phyloP scores from a whole-genome alignment of 2,329 filamentous ascomycete species.

The Exophiala aquamarina region DNA sequence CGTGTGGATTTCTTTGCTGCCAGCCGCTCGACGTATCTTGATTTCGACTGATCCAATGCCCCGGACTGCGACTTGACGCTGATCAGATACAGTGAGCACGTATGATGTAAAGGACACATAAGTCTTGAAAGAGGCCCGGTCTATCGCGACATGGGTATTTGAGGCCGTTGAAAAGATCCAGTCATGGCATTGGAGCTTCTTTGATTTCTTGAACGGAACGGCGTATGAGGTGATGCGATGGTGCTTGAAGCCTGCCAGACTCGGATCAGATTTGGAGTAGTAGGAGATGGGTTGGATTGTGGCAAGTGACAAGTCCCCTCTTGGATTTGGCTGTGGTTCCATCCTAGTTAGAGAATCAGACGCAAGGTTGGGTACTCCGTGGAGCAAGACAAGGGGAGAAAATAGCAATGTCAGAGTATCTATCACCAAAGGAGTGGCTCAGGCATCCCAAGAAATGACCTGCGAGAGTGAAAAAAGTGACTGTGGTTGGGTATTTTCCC shows the following conservation, averaged over 20 bases:
- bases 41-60: constrained; percentile 37
- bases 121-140: constrained; percentile 32
- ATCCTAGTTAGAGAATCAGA: neutral
- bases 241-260: neutral
- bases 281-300: constrained; percentile 20
- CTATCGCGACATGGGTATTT: constrained; percentile 36
- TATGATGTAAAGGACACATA: constrained; percentile 32
- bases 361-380: too few relatives aligned
- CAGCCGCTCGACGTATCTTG: constrained; percentile 26
- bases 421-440: too few relatives aligned
- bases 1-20: constrained; percentile 26
- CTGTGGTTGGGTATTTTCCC: too few relatives aligned
- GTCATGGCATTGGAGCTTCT: constrained; percentile 26
- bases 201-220: constrained; percentile 18
- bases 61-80: constrained; percentile 28
- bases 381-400: too few relatives aligned
- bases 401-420: too few relatives aligned
- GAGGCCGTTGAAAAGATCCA: constrained; percentile 30
- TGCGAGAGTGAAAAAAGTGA: too few relatives aligned
- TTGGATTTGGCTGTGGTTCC: constrained; percentile 7
- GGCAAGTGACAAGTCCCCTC: constrained; percentile 18
- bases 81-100: constrained; percentile 26
- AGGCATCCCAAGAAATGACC: too few relatives aligned
- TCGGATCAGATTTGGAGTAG: constrained; percentile 4
- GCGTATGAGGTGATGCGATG: constrained; percentile 8